Evolutionary conservation across 208 protist species (phyloP).

Genomic region (Lotmaria passim): DNA sequence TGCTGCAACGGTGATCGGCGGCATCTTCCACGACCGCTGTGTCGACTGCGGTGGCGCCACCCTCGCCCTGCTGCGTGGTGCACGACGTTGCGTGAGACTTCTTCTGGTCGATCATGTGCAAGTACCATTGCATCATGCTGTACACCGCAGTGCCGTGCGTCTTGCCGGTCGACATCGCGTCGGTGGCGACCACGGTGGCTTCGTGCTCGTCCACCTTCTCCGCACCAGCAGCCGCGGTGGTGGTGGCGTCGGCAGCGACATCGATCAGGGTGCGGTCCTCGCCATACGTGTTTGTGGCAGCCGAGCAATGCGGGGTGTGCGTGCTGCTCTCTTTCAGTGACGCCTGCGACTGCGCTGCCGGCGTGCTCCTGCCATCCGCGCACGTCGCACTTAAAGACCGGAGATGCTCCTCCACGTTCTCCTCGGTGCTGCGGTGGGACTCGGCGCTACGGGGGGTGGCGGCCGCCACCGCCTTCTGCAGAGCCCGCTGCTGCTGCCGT

Average conservation of each 20-base stretch:
- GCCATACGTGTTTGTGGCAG: background rate
- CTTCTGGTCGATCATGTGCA: conserved; percentile 15
- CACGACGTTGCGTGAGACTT: background rate
- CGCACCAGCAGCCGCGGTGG: background rate
- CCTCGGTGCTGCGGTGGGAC: background rate
- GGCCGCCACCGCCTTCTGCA: conserved; percentile 12
- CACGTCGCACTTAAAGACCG: background rate
- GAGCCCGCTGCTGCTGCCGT: conserved; percentile 18
- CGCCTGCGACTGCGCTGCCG: background rate
- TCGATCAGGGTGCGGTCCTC: background rate
- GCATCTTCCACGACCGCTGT: background rate
- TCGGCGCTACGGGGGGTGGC: background rate
- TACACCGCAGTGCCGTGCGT: conserved; percentile 33
- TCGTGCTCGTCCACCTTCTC: background rate
- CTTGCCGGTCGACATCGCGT: conserved; percentile 7
- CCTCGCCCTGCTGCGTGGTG: background rate
- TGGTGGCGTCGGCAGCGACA: background rate
- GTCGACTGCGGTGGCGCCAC: background rate
- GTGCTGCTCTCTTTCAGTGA: conserved; percentile 5
- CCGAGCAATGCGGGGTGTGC: conserved; percentile 1
- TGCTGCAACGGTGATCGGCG: background rate
- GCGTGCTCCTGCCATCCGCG: background rate
- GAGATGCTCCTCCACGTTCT: background rate
- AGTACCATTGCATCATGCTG: conserved; percentile 56
- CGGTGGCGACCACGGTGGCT: background rate